These are phyloP conservation scores for Suhomyces bolitotheri DNA, from an alignment of 1,139 yeast species.

Conservation along the genomic window DNA sequence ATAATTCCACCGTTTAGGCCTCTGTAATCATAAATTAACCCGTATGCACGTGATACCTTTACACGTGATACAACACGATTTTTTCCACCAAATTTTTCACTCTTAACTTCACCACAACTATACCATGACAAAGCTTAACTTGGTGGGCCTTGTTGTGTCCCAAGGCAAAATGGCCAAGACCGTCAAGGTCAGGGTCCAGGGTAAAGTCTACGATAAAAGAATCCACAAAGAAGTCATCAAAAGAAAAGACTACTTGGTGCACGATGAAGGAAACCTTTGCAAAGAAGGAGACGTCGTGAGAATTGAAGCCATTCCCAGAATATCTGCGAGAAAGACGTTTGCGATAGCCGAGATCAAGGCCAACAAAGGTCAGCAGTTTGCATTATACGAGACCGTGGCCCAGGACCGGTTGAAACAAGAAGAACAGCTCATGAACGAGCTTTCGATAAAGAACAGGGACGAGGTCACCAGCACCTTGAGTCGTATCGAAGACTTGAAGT, in stretches of 20 bases:
- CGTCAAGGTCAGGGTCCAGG: slow-evolving; percentile 87
- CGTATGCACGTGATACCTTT: no score
- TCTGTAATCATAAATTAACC: no score
- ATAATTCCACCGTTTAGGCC: no score
- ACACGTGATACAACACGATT: background rate
- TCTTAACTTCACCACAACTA: background rate
- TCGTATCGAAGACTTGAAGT: slow-evolving; percentile 50
- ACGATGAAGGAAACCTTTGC: slow-evolving; percentile 89
- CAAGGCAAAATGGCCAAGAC: slow-evolving; percentile 97
- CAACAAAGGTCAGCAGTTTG: slow-evolving; percentile 90
- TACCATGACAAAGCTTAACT: slow-evolving; percentile 82
- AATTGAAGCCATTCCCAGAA: slow-evolving; percentile 85
- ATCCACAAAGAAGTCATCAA: slow-evolving; percentile 76
- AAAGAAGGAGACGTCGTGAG: slow-evolving; percentile 96
- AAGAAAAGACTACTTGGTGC: slow-evolving; percentile 85
- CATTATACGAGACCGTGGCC: slow-evolving; percentile 73
- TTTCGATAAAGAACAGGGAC: slow-evolving; percentile 49
- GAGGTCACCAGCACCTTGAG: slow-evolving; percentile 37
- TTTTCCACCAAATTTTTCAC: slow-evolving; percentile 7
- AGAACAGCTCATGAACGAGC: slow-evolving; percentile 53
- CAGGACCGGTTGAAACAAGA: slow-evolving; percentile 62
- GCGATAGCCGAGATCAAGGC: slow-evolving; percentile 93
- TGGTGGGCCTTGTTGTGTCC: slow-evolving; percentile 88
- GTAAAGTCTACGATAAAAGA: slow-evolving; percentile 62
- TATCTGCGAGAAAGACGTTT: slow-evolving; percentile 79